Evolutionary conservation across 139 green algal species (phyloP), one percentile per base, ranked within the genome.

Genomic region (Haematococcus lacustris): DNA sequence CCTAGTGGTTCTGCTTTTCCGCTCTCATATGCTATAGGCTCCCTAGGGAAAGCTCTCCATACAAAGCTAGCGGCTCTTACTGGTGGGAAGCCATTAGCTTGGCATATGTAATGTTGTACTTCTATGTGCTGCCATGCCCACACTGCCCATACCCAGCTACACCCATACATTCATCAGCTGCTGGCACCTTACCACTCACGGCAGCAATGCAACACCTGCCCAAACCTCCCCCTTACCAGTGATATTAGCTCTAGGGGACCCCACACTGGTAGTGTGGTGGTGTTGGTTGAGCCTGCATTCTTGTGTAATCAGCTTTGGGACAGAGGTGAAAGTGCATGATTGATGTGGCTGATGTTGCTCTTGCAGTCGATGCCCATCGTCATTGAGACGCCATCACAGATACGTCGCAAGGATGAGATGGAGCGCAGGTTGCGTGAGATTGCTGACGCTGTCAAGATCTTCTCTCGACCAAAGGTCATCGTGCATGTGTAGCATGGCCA

Each of bases 391-490:
- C 77, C 76, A 17, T 74, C 74, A 28, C 68, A 80, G 57, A 78
- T 82, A 7, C 73, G 80, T 1, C 75, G 82, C 47, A 83, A 85
- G 70, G 73, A 85, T 7, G 78, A 87, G 25, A 73, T 90, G 30
- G 83, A 90, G 76, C 68, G 67, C 25, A 72, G 85, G 17, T 63
- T 90, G 64, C 30, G 38, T 40, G 85, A 90, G 62, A 85, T 90
- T 47, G 85, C 87, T 71, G 82, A 88, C 6, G 85, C 85, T 2
- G 43, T 73, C 13, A 84, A 80, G 43, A 84, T 88, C 9, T 90
- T 90, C 57, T 81, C 73, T 21, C 57, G 82, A 2, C 75, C 78
- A 3, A 84, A 85, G 38, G 85, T 90, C 32, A 71, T 90, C 21
- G 85, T 90, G 34, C 76, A 85, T 34, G 13, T 80, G 51, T 80